These are phyloP conservation scores for Rhodomyrtus psidioides DNA, from an alignment of 441 rosid genomes.

Conservation along the genomic window DNA sequence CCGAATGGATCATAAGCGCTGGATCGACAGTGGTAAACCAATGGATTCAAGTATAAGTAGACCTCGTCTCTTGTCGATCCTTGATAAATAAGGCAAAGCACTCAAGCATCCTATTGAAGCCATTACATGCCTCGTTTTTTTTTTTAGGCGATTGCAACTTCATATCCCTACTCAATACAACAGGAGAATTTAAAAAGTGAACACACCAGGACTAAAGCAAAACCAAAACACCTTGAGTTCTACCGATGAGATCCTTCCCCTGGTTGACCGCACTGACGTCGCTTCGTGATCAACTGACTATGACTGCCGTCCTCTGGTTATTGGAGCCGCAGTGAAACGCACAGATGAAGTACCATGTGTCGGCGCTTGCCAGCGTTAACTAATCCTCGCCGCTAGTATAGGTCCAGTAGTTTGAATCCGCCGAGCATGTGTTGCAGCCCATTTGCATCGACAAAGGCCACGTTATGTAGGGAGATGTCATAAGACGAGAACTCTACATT, in stretches of 20 bases:
- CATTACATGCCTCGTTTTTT: neutral
- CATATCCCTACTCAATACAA: neutral
- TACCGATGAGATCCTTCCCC: too few relatives aligned
- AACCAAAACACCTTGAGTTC: too few relatives aligned
- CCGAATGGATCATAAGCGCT: neutral
- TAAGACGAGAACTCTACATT: neutral
- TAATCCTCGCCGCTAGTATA: neutral
- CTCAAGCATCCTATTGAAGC: neutral
- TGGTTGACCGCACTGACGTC: too few relatives aligned
- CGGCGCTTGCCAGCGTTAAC: neutral
- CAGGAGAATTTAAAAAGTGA: neutral
- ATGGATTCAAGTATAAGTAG: neutral
- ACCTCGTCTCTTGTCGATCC: neutral
- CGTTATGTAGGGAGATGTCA: neutral
- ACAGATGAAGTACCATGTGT: neutral
- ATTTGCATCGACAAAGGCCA: neutral
- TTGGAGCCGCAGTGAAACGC: neutral
- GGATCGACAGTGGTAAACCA: neutral
- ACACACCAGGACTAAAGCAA: neutral
- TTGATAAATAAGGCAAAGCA: neutral
- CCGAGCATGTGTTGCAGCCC: neutral
- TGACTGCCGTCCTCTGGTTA: neutral
- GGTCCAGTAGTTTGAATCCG: neutral
- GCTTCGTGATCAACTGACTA: too few relatives aligned
- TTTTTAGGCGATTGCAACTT: neutral